Percentiles rank a stretch among this genome's conserved stretches.
phyloP scores from a whole-genome alignment of 805 yeast species.

The Spathaspora hagerdaliae region DNA sequence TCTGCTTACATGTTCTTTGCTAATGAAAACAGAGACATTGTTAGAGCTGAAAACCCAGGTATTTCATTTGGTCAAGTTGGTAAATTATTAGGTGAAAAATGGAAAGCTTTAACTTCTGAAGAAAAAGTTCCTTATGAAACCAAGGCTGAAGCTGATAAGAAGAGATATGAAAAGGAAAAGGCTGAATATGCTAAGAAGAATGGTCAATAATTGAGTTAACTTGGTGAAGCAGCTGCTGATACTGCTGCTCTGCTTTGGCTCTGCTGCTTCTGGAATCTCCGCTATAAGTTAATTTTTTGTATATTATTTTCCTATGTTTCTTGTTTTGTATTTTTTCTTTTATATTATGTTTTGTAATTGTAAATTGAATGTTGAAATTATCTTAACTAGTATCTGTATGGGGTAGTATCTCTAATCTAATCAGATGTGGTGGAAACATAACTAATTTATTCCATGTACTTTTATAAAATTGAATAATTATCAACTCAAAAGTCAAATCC shows the following conservation, averaged over 20 bases:
- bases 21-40: slow-evolving; percentile 93
- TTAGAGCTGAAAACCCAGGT: slow-evolving; percentile 95
- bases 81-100: slow-evolving; percentile 88
- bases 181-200: slow-evolving; percentile 63
- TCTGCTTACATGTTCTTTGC: slow-evolving; percentile 99
- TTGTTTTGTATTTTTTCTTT: too few species aligned
- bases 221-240: not conserved
- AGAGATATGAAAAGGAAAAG: slow-evolving; percentile 95
- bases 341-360: too few species aligned
- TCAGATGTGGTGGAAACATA: too few species aligned
- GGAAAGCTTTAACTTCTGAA: slow-evolving; percentile 85
- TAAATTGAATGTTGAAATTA: too few species aligned
- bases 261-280: not conserved
- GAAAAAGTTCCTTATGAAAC: slow-evolving; percentile 88
- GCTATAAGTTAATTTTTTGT: too few species aligned
- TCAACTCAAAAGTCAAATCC: too few species aligned
- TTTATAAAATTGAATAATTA: too few species aligned
- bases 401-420: too few species aligned
- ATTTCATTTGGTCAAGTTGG: slow-evolving; percentile 95
- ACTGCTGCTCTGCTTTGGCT: not conserved
- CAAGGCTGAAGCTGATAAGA: slow-evolving; percentile 94
- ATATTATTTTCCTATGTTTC: too few species aligned
- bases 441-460: too few species aligned
- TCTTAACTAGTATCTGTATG: too few species aligned
- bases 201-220: slow-evolving; percentile 6